phyloP scores from a whole-genome alignment of 257 asterid species.

The Mitragyna speciosa region DNA sequence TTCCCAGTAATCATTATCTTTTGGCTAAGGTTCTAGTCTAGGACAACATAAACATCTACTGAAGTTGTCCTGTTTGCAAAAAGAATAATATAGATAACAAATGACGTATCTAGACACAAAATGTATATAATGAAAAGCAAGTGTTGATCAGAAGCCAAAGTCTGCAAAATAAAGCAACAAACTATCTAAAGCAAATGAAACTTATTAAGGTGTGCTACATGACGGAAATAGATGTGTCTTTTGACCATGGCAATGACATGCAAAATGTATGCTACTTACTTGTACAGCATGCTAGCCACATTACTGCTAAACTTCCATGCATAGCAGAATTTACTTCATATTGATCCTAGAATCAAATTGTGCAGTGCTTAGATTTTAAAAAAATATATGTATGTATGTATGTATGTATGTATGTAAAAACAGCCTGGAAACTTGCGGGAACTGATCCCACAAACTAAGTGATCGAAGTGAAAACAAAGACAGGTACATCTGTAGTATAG shows the following conservation, averaged over 20 bases:
- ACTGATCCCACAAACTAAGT: neutral
- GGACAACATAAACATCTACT: neutral
- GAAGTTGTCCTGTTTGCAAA: neutral
- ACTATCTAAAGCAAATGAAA: too few species aligned
- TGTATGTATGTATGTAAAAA: neutral
- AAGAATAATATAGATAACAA: neutral
- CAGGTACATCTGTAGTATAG: too few species aligned
- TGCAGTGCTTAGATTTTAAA: neutral
- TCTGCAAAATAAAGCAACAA: neutral
- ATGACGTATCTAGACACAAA: neutral
- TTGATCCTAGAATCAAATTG: conserved; percentile 1
- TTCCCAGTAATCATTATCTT: neutral
- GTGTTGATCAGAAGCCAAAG: neutral
- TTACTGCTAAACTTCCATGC: conserved; percentile 6
- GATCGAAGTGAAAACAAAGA: neutral
- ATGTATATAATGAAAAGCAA: neutral
- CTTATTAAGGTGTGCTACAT: neutral
- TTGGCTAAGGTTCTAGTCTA: neutral
- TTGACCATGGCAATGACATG: neutral
- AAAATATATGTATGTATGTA: neutral
- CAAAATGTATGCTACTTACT: neutral
- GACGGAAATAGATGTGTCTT: neutral
- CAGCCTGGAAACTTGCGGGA: neutral
- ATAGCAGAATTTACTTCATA: neutral
- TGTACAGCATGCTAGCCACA: neutral